phyloP scores from a whole-genome alignment of 768 basidiomycete species.

The Tephrocybe rancida region DNA sequence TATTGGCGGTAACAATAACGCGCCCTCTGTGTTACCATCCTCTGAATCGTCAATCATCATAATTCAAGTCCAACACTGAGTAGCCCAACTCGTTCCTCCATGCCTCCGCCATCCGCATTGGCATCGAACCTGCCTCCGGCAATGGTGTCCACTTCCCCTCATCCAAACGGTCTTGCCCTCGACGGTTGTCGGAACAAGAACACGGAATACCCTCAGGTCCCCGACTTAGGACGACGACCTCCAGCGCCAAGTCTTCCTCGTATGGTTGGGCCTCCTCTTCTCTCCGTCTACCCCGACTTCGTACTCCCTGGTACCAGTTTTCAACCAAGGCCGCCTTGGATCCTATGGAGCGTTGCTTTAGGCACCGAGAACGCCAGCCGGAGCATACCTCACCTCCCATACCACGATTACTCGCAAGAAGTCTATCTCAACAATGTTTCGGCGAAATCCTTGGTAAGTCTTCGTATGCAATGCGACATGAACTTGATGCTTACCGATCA shows the following conservation, averaged over 20 bases:
- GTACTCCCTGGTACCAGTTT: too few species aligned
- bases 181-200: slow-evolving; percentile 96
- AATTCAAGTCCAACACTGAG: slow-evolving; percentile 87
- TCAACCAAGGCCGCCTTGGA: too few species aligned
- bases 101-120: slow-evolving; percentile 92
- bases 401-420: too few species aligned
- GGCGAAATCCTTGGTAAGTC: too few species aligned
- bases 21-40: slow-evolving; percentile 89
- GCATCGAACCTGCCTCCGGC: slow-evolving; percentile 74
- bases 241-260: slow-evolving; percentile 90
- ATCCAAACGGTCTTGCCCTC: slow-evolving; percentile 96
- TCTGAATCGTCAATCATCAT: slow-evolving; percentile 96
- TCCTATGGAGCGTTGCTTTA: too few species aligned
- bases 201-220: slow-evolving; percentile 90
- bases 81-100: slow-evolving; percentile 96
- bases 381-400: too few species aligned
- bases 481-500: too few species aligned
- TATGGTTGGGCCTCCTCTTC: slow-evolving; percentile 88
- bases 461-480: too few species aligned
- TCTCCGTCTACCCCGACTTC: slow-evolving; percentile 95
- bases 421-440: too few species aligned
- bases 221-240: slow-evolving; percentile 97
- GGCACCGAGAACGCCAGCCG: too few species aligned
- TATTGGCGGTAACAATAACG: slow-evolving; percentile 96
- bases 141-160: slow-evolving; percentile 92